Evolutionary conservation across 768 basidiomycete genomes (phyloP).

Genomic region (Phlegmacium glaucopus): DNA sequence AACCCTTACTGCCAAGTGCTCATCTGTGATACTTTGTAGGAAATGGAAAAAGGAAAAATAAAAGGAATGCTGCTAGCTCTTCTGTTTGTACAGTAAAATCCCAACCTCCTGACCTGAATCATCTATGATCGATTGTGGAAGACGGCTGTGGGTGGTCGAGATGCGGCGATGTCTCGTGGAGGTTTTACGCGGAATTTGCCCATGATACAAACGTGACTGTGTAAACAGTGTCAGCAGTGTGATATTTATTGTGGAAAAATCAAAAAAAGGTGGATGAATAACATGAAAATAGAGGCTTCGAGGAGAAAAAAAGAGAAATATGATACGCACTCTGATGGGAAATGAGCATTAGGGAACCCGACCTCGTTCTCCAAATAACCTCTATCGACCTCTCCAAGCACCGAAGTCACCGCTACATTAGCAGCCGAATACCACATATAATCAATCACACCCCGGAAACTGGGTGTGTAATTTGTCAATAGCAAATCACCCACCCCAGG

Average conservation of each 20-base stretch:
- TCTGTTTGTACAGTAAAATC: background rate
- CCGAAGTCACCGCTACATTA: conserved; percentile 72
- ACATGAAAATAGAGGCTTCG: background rate
- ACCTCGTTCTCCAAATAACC: conserved; percentile 85
- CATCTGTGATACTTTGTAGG: background rate
- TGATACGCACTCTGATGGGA: conserved; percentile 88
- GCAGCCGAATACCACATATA: conserved; percentile 88
- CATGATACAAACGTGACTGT: conserved; percentile 64
- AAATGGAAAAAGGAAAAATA: too few relatives aligned
- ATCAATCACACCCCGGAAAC: conserved; percentile 85
- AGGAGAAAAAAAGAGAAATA: background rate
- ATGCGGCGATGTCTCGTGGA: conserved; percentile 35
- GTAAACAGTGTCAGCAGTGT: background rate
- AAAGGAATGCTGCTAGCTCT: too few relatives aligned
- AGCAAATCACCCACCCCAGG: conserved; percentile 42
- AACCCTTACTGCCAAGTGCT: background rate
- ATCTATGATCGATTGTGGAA: background rate
- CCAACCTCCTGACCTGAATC: background rate
- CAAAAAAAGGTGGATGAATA: background rate
- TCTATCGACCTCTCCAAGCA: conserved; percentile 87
- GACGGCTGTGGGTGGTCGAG: background rate
- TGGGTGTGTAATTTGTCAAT: conserved; percentile 88
- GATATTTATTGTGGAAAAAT: background rate
- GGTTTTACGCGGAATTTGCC: conserved; percentile 74
- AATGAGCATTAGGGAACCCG: conserved; percentile 95